Evolutionary conservation across 257 asterid species (phyloP), one percentile per base, ranked within the genome.

Genomic region (Henckelia pumila): DNA sequence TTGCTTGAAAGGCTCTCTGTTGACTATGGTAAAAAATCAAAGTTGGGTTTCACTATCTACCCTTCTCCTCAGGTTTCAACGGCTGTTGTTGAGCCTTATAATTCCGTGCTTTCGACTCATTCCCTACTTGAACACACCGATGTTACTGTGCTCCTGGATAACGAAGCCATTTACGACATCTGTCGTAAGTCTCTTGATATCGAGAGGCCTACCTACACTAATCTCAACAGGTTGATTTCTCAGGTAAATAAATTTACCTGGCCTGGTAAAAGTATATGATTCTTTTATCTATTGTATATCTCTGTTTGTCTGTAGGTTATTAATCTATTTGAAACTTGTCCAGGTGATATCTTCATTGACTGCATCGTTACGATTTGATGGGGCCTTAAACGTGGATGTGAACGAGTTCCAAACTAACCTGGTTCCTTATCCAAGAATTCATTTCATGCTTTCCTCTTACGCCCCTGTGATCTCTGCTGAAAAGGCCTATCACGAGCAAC

Each of bases 391-490:
- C 6, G 87, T 82, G 66, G 87, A 82, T 67, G 87, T 82, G 69
- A 82, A 82, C 13, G 87, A 82, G 50, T 82, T 82, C 83, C 87
- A 82, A 32, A 82, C 87, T 74, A 82, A 82, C 76, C 56, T 82
- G 75, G 87, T 82, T 40, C 87, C 87, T 20, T 82, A 82, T 81
- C 87, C 87, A 17, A 79, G 86, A 52, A 82, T 82, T 28, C 86
- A 82, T 64, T 82, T 82, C 70, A 82, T 82, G 87, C 88, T 83
- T 62, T 83, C 88, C 4, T 83, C 88, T 3, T 83, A 83, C 1
- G 88, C 88, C 56, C 88, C 88, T 4, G 88, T 83, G 60, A 83
- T 83, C 60, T 83, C 88, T 0, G 88, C 88, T n/a, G 87, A 82
- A 53, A 82, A 82, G 73, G 86, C 86, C 29, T 82, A 82, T 74